Evolutionary conservation across 768 basidiomycete genomes (phyloP).

Genomic region (Lactarius sanguifluus): DNA sequence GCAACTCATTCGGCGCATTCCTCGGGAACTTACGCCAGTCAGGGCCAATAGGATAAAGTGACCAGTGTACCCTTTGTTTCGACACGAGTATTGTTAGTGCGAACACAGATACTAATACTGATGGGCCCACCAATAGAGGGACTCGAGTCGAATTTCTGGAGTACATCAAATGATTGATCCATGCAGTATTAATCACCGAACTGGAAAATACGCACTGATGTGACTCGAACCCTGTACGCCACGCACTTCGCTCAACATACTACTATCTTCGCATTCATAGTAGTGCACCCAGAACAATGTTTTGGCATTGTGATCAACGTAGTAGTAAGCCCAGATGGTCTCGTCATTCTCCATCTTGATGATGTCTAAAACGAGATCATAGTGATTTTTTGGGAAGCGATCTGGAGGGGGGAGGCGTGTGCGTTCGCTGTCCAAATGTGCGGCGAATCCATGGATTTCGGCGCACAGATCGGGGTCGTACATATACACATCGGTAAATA

Average conservation of each 20-base stretch:
- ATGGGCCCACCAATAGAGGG: conserved; percentile 20
- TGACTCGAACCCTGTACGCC: conserved; percentile 10
- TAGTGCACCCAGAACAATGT: conserved; percentile 15
- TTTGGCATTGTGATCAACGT: conserved; percentile 7
- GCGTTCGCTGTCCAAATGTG: not conserved
- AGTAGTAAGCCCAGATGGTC: conserved; percentile 18
- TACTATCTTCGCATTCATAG: not conserved
- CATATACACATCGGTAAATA: conserved; percentile 26
- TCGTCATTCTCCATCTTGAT: not conserved
- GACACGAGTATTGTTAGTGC: not conserved
- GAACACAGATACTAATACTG: not conserved
- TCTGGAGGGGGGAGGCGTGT: not conserved
- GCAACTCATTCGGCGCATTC: conserved; percentile 4
- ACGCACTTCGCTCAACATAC: not conserved
- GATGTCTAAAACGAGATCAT: conserved; percentile 19
- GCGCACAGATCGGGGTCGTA: conserved; percentile 7
- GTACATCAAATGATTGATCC: not conserved
- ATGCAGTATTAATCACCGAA: not conserved
- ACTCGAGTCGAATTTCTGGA: conserved; percentile 13
- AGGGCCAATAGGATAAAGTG: conserved; percentile 19
- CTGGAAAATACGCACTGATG: conserved; percentile 11
- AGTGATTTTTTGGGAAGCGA: not conserved
- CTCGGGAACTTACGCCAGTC: conserved; percentile 1
- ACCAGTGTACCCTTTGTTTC: conserved; percentile 20
- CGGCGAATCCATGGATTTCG: not conserved